Conservation (phyloP, 495 filamentous ascomycete species). For the Trichoderma virens region DNA sequence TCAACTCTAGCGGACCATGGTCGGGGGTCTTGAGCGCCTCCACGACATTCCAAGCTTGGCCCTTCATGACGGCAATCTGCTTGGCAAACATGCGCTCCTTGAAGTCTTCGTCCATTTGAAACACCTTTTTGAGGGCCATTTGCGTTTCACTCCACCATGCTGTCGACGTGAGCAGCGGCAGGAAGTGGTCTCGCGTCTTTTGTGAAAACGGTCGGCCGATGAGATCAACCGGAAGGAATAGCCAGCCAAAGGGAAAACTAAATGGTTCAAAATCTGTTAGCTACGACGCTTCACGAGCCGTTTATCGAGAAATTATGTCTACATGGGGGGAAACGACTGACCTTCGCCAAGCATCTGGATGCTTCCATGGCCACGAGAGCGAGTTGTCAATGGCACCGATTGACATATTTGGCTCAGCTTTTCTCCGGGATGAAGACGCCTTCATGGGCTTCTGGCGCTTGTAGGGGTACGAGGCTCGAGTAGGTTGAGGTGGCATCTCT, state of each 20-base stretch:
- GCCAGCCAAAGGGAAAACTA: constrained; percentile 96
- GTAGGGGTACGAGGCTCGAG: constrained; percentile 58
- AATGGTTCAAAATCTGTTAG: background rate
- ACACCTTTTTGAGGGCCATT: constrained; percentile 70
- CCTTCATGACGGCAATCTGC: constrained; percentile 98
- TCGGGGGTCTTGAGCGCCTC: constrained; percentile 89
- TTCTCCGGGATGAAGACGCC: constrained; percentile 32
- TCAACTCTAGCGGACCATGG: constrained; percentile 90
- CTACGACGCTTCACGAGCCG: background rate
- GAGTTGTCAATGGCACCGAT: constrained; percentile 97
- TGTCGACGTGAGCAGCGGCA: constrained; percentile 86
- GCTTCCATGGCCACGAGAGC: constrained; percentile 98
- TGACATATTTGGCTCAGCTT: constrained; percentile 57
- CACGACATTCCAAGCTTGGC: constrained; percentile 97
- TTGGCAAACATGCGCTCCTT: constrained; percentile 96
- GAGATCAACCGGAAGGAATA: constrained; percentile 91
- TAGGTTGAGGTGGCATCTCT: constrained; percentile 33
- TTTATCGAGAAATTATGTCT: no score
- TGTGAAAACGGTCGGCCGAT: constrained; percentile 95
- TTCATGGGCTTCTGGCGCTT: constrained; percentile 77
- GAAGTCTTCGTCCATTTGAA: constrained; percentile 88
- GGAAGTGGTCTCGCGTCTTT: constrained; percentile 85
- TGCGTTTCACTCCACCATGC: constrained; percentile 97
- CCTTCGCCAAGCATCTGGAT: constrained; percentile 79
- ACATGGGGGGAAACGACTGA: constrained; percentile 18